Conservation (phyloP, 768 basidiomycete genomes). For the Melanogaster broomeanus region DNA sequence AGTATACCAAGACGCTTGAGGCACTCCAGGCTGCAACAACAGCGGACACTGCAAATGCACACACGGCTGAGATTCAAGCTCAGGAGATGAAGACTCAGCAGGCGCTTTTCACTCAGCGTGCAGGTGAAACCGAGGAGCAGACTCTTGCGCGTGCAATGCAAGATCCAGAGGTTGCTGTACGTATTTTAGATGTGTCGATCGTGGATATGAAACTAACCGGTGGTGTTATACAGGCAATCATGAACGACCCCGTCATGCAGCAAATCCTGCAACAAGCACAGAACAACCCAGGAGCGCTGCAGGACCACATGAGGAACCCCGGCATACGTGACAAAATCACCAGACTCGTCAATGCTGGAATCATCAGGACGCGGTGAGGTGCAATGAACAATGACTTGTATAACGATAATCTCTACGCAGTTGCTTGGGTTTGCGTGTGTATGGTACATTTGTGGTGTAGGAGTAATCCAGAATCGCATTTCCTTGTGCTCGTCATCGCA, state of each 20-base stretch:
- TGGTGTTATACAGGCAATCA: conserved; percentile 58
- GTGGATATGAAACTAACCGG: conserved; percentile 6
- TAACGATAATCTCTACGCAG: conserved; percentile 3
- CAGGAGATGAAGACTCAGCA: conserved; percentile 80
- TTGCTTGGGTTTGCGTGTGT: conserved; percentile 20
- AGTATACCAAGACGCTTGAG: conserved; percentile 84
- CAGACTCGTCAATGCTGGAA: conserved; percentile 90
- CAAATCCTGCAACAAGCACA: conserved; percentile 95
- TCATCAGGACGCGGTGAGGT: conserved; percentile 80
- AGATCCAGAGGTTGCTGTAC: conserved; percentile 92
- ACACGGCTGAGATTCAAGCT: conserved; percentile 79
- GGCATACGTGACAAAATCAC: conserved; percentile 76
- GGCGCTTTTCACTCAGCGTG: conserved; percentile 76
- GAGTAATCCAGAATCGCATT: conserved; percentile 18
- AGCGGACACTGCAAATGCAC: conserved; percentile 79
- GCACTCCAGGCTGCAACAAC: conserved; percentile 77
- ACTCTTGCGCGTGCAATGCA: conserved; percentile 93
- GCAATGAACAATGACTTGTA: conserved; percentile 6
- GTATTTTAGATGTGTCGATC: conserved; percentile 28
- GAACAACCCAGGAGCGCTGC: conserved; percentile 80
- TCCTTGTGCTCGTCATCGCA: background rate
- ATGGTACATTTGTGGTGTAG: conserved; percentile 24
- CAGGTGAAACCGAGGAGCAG: conserved; percentile 89
- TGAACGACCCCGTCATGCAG: conserved; percentile 93
- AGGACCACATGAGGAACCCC: conserved; percentile 97